phyloP scores from a whole-genome alignment of 139 green algal genomes.

The Pleodorina starrii region DNA sequence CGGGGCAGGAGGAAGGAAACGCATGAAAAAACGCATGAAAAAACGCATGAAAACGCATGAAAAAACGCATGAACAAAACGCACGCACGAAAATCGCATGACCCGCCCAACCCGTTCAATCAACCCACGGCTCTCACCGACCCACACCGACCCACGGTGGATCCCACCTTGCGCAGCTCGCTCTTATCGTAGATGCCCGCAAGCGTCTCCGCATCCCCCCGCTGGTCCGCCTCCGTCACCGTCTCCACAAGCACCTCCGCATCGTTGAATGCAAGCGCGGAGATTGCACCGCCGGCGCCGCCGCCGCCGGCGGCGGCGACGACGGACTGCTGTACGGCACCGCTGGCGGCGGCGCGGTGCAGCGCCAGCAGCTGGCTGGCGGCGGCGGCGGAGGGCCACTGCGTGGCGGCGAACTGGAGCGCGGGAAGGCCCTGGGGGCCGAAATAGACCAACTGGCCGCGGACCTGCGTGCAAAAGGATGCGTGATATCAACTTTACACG shows the following conservation, averaged over 20 bases:
- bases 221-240: conserved; percentile 51
- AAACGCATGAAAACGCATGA: background rate
- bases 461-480: background rate
- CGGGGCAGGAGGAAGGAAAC: background rate
- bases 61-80: background rate
- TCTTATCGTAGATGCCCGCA: conserved; percentile 22
- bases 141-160: background rate
- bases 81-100: background rate
- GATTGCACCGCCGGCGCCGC: background rate
- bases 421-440: conserved; percentile 47
- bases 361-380: conserved; percentile 5
- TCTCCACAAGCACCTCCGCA: conserved; percentile 39
- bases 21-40: background rate
- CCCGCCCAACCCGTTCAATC: background rate
- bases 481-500: too few relatives aligned
- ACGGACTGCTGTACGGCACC: background rate
- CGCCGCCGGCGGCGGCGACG: background rate
- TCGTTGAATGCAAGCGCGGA: conserved; percentile 23
- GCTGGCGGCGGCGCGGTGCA: conserved; percentile 27
- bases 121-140: too few relatives aligned
- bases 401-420: conserved; percentile 19
- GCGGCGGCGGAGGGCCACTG: conserved; percentile 24
- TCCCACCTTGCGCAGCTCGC: conserved; percentile 22
- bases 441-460: conserved; percentile 70
- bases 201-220: background rate